Base-by-base conservation (phyloP, 1,284 basidiomycete genomes). In the Stereum hirsutum region DNA sequence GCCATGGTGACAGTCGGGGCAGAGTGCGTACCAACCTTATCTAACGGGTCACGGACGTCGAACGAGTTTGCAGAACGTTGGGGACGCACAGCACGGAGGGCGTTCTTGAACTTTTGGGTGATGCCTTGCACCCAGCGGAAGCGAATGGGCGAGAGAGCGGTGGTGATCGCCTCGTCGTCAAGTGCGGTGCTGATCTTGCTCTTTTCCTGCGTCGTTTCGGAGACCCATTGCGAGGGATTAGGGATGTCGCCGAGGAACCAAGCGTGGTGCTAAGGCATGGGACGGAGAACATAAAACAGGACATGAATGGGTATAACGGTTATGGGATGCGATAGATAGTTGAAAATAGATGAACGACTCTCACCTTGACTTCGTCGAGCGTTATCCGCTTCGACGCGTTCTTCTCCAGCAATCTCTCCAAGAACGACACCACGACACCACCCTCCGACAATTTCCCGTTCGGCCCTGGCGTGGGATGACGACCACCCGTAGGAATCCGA, bases 341-440 rank as follows among this genome's bases (percentile, higher is more conserved):
- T 41, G 25, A 17, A 45, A 44, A 39, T n/a, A n/a, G 40, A 23
- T 35, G 40, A 43, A 10, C 11, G 47, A 39, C 28, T 59, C 76
- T 54, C 55, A 92, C 89, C 78, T 96, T 97, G 52, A 94, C 81
- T 52, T 88, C 73, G 31, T 84, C 78, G 31, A 98, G 72, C 23
- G 80, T 86, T 45, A 95, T 90, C 41, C 95, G 77, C 59, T 78
- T 77, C 14, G 60, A 61, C 4, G 78, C 77, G 56, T 95, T 85
- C 68, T 98, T 98, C 59, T 90, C 78, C 34, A 99, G 71, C 50
- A 98, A 66, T 21, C 74, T 66, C 36, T 81, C 74, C 15, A 99
- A 68, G 38, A 98, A 65, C 48, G 81, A 72, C 35, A 93, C 70
- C 37, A 89, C 78, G 37, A 78, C 68, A 14, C 66, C 64, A 0